Evolutionary conservation across 2,329 filamentous ascomycete genomes (phyloP).

Genomic region (Achaetomium macrosporum): DNA sequence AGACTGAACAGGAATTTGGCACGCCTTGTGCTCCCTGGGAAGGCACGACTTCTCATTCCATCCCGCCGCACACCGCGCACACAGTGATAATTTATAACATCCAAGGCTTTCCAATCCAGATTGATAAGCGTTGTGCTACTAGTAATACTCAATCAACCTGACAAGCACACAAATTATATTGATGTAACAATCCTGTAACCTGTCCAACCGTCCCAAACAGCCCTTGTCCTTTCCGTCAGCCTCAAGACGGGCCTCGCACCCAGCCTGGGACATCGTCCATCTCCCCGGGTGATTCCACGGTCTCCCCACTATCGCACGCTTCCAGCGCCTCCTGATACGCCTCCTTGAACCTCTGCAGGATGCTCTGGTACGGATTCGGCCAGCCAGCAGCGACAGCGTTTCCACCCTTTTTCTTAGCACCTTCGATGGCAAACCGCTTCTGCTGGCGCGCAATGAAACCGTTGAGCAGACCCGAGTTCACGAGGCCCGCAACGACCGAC

Average conservation of each 20-base stretch:
- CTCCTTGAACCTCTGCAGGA: conserved; percentile 55
- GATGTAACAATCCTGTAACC: background rate
- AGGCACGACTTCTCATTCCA: too few relatives aligned
- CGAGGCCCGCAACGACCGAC: conserved; percentile 66
- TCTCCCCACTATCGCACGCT: conserved; percentile 48
- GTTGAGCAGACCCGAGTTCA: conserved; percentile 73
- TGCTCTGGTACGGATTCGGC: conserved; percentile 65
- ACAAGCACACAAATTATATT: background rate
- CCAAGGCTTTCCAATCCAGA: background rate
- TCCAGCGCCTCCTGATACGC: conserved; percentile 62
- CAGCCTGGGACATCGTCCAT: conserved; percentile 29
- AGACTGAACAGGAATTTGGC: too few relatives aligned
- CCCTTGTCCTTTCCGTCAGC: background rate
- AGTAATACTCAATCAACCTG: background rate
- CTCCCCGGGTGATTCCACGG: conserved; percentile 23
- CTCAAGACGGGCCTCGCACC: conserved; percentile 24
- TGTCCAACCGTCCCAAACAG: background rate
- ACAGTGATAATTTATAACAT: too few relatives aligned
- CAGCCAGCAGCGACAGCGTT: conserved; percentile 63
- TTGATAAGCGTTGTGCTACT: background rate
- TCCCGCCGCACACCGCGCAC: too few relatives aligned
- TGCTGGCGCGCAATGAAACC: conserved; percentile 78
- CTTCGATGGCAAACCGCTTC: conserved; percentile 74
- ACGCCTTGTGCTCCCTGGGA: too few relatives aligned
- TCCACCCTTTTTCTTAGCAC: conserved; percentile 60